Evolutionary conservation across 139 green algal genomes (phyloP).

Genomic region (Monoraphidium neglectum): DNA sequence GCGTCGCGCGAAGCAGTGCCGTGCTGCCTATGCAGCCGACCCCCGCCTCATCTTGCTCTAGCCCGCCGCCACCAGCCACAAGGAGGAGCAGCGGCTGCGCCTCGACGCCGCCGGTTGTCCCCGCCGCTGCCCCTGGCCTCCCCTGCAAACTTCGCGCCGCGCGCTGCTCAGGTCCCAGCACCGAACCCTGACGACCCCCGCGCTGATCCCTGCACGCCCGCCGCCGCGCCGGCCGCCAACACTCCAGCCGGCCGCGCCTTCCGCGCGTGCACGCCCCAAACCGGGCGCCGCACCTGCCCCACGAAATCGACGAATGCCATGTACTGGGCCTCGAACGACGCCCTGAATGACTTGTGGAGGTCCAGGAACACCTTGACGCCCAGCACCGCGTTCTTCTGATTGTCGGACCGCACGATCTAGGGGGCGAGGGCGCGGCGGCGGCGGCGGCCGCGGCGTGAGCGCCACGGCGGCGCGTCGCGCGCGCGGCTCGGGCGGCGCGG

Average conservation of each 20-base stretch:
- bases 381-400: slow-evolving; percentile 89
- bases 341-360: slow-evolving; percentile 85
- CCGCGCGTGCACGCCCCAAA: neutral
- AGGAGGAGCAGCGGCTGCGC: neutral
- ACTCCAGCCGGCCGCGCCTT: neutral
- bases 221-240: neutral
- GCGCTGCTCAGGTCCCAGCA: neutral
- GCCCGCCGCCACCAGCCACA: neutral
- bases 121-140: too few relatives aligned
- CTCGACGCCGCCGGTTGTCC: too few relatives aligned
- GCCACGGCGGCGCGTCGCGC: too few relatives aligned
- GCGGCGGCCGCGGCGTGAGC: too few relatives aligned
- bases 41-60: neutral
- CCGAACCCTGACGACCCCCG: slow-evolving; percentile 5
- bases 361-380: slow-evolving; percentile 85
- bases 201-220: neutral
- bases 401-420: slow-evolving; percentile 75
- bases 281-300: slow-evolving; percentile 45
- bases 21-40: neutral
- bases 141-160: too few relatives aligned
- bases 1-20: neutral
- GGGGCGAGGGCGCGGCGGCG: too few relatives aligned
- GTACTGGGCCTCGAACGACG: slow-evolving; percentile 60
- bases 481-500: too few relatives aligned
- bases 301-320: slow-evolving; percentile 84